Conservation (phyloP, 179 eudicot species). For the Actinidia polygama region DNA sequence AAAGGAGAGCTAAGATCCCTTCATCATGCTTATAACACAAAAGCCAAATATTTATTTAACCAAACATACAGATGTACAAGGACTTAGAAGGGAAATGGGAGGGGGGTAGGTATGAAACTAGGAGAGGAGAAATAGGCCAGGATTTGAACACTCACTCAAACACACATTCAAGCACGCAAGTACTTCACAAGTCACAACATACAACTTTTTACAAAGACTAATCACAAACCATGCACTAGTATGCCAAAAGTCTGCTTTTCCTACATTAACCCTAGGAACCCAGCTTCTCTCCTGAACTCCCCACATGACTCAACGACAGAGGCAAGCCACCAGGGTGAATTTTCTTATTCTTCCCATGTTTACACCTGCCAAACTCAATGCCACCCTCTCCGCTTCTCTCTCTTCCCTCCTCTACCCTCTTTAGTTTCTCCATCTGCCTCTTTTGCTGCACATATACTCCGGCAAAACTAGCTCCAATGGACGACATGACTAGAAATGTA, state of each 20-base stretch:
- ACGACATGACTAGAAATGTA: neutral
- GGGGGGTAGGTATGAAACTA: no score
- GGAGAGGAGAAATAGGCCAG: neutral
- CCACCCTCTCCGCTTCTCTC: neutral
- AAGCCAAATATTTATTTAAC: neutral
- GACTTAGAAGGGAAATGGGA: no score
- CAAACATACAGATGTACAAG: neutral
- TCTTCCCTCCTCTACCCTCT: conserved; percentile 4
- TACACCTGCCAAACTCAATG: neutral
- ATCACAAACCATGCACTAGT: neutral
- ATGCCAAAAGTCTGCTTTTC: no score
- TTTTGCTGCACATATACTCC: conserved; percentile 17
- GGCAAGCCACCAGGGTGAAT: neutral
- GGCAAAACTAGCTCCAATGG: conserved; percentile 16
- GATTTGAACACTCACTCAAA: neutral
- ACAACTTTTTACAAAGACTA: neutral
- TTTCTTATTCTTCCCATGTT: neutral
- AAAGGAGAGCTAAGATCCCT: neutral
- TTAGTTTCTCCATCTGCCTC: neutral
- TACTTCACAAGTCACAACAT: neutral
- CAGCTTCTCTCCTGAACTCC: neutral
- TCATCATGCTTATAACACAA: no score
- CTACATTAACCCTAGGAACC: neutral
- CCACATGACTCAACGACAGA: neutral
- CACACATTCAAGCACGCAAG: neutral